Base-by-base conservation (phyloP, 2,329 filamentous ascomycete genomes). In the Botrytis byssoidea region DNA sequence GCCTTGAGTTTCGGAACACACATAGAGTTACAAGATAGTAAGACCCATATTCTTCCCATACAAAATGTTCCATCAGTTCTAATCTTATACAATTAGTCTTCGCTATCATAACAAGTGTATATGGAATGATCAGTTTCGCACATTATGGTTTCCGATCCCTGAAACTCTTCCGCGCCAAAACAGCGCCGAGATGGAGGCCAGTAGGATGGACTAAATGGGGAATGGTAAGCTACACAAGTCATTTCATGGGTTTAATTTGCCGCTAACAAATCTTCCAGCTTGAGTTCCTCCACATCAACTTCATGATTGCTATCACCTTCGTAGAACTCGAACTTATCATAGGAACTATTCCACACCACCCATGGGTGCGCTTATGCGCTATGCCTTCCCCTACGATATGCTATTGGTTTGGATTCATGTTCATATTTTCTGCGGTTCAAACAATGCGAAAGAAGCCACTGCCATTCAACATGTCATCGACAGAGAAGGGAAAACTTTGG, bases 401-500 rank as follows among this genome's bases (percentile, higher is more conserved):
- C 71, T 80, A 76, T 66, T 78, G 76, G 55, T 70, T 77, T 20
- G 78, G 77, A 14, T 77, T 78, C 59, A 67, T 79, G 22, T 77
- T 78, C 63, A 64, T 73, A 59, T 68, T 10, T 8, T 76, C 77
- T 29, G 75, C 77, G 16, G 74, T 76, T 37, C 72, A 77, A n/a
- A 78, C 78, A 42, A 73, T 77, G 46, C 65, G 77, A 63, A 42
- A 66, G 7, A 74, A 73, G 60, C 73, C 46, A 29, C 46, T 79
- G 9, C 76, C 78, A 7, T 79, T 79, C 71, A 79, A 78, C 48
- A 78, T 80, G 77, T 78, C 77, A 25, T 80, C 77, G 5, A 78
- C 78, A n/a, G 74, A 74, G 32, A 79, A 79, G 60, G 78, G 77
- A 9, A 69, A 64, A 22, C 48, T 67, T 46, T 79, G 77, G 77